Percentiles rank a stretch among this genome's conserved stretches.
Evolutionary conservation across 2,329 filamentous ascomycete genomes (phyloP).

Genomic region (Monosporascus sp.): DNA sequence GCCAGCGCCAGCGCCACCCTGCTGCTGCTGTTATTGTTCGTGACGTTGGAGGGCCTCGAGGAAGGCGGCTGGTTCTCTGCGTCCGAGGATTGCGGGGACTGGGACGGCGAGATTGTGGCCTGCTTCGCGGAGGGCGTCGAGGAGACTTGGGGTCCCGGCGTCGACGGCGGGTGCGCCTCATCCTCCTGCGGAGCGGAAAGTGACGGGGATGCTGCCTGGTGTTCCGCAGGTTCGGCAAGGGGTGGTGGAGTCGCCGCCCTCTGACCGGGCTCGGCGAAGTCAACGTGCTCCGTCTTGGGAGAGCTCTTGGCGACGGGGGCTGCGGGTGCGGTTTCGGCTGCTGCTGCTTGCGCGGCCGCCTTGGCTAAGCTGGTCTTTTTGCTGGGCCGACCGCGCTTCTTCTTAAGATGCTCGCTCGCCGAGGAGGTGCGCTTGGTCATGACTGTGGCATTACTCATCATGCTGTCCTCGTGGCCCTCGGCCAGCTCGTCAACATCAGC

Average conservation of each 20-base stretch:
- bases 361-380: constrained; percentile 28
- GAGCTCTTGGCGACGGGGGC: not conserved
- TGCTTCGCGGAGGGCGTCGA: constrained; percentile 47
- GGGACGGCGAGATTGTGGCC: constrained; percentile 54
- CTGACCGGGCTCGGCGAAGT: constrained; percentile 20
- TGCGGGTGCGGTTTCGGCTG: constrained; percentile 9
- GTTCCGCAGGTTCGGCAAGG: constrained; percentile 7
- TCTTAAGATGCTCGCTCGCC: constrained; percentile 14
- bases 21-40: constrained; percentile 37
- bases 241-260: constrained; percentile 12
- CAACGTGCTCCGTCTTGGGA: constrained; percentile 10
- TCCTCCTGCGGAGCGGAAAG: constrained; percentile 15
- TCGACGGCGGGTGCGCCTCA: constrained; percentile 30
- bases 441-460: constrained; percentile 38
- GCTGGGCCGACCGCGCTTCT: constrained; percentile 29
- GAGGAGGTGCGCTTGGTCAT: constrained; percentile 30
- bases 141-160: constrained; percentile 37
- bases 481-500: constrained; percentile 23
- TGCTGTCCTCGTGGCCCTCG: constrained; percentile 34
- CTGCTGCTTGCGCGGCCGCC: constrained; percentile 20
- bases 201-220: constrained; percentile 24
- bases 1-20: constrained; percentile 29
- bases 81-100: constrained; percentile 71
- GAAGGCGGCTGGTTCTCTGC: constrained; percentile 76
- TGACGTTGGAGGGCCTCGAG: constrained; percentile 48